Evolutionary conservation across 1,284 basidiomycete species (phyloP).

Genomic region (Flammula alnicola): DNA sequence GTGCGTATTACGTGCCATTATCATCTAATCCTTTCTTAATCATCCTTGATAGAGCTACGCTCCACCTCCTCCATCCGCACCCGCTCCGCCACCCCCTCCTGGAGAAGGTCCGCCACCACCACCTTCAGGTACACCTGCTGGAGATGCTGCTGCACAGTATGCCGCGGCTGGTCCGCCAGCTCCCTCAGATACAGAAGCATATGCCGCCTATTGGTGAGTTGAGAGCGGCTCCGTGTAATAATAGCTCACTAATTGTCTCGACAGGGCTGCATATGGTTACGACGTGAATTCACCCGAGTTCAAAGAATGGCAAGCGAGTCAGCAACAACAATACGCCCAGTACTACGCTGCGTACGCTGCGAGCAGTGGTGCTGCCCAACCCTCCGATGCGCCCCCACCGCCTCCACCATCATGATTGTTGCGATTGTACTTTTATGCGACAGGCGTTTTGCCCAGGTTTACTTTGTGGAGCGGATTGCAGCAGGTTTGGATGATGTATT

Average conservation of each 20-base stretch:
- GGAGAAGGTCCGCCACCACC: conserved; percentile 54
- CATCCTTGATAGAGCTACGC: conserved; percentile 54
- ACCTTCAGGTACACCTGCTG: conserved; percentile 53
- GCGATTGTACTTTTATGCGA: not conserved
- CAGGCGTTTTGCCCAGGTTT: too few species aligned
- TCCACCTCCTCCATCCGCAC: conserved; percentile 59
- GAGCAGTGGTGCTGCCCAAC: conserved; percentile 16
- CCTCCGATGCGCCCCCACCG: conserved; percentile 24
- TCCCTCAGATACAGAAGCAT: conserved; percentile 63
- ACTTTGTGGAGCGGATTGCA: too few species aligned
- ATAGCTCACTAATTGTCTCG: not conserved
- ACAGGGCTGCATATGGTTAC: conserved; percentile 87
- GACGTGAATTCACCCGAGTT: conserved; percentile 84
- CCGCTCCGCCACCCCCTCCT: conserved; percentile 58
- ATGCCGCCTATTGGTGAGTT: conserved; percentile 71
- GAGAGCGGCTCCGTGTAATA: not conserved
- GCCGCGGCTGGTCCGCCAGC: conserved; percentile 47
- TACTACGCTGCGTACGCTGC: conserved; percentile 56
- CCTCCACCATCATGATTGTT: conserved; percentile 29
- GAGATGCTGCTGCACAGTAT: conserved; percentile 34
- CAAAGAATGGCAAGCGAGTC: conserved; percentile 76
- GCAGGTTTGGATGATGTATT: too few species aligned
- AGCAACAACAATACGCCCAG: conserved; percentile 73
- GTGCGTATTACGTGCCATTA: conserved; percentile 45
- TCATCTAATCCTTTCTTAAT: not conserved